Evolutionary conservation across 306 rosid species (phyloP).

Genomic region (Mimosa pudica): DNA sequence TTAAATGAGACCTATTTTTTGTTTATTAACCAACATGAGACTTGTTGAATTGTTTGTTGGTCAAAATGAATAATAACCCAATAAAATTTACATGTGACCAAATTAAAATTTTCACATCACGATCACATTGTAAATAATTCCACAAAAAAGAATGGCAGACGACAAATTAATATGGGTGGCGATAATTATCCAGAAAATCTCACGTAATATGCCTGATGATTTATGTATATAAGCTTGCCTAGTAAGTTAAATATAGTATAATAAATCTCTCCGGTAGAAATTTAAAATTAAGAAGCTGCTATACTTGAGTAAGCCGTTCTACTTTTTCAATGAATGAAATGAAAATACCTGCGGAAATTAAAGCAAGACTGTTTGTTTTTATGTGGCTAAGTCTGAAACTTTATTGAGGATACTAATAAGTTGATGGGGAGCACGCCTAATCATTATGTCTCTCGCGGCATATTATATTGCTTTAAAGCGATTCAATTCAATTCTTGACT

Average conservation of each 20-base stretch:
- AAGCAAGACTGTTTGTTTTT: conserved; percentile 25
- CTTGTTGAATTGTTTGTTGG: too few relatives aligned
- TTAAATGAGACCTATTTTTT: too few relatives aligned
- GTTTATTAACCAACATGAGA: too few relatives aligned
- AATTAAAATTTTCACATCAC: background rate
- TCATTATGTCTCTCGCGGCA: conserved; percentile 62
- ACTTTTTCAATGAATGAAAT: background rate
- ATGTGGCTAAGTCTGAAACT: conserved; percentile 29
- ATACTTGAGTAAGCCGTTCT: background rate
- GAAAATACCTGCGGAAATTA: conserved; percentile 26
- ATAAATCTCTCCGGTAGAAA: background rate
- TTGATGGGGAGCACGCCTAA: conserved; percentile 71
- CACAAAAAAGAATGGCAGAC: background rate
- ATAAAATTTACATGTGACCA: too few relatives aligned
- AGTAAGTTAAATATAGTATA: too few relatives aligned
- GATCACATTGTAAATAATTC: background rate
- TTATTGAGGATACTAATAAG: conserved; percentile 30
- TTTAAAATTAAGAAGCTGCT: background rate
- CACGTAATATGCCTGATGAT: too few relatives aligned
- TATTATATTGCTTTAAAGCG: conserved; percentile 53
- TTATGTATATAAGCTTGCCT: too few relatives aligned
- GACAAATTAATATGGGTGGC: background rate
- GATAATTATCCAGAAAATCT: background rate
- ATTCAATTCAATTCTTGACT: conserved; percentile 47
- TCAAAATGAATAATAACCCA: too few relatives aligned